These are phyloP conservation scores for Lotmaria passim DNA, from an alignment of 208 protist genomes.

Conservation along the genomic window DNA sequence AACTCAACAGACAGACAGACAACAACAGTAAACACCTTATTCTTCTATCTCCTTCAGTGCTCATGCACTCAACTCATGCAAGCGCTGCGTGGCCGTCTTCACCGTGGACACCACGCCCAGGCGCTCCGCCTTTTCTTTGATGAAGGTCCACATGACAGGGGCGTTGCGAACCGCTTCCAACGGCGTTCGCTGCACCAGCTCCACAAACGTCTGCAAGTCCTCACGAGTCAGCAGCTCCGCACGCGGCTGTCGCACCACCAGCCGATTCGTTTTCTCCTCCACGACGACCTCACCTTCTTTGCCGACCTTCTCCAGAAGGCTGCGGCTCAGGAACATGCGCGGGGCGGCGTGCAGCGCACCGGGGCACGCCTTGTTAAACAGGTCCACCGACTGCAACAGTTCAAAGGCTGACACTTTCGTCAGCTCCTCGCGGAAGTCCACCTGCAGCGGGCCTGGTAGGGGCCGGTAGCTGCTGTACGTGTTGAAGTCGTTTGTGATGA, in stretches of 20 bases:
- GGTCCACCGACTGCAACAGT: constrained; percentile 63
- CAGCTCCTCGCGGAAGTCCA: constrained; percentile 74
- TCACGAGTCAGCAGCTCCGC: constrained; percentile 53
- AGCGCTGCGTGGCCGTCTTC: constrained; percentile 10
- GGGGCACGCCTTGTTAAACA: constrained; percentile 61
- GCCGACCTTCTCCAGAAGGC: constrained; percentile 63
- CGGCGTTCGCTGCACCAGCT: constrained; percentile 51
- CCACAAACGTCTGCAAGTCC: constrained; percentile 49
- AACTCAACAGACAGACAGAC: background rate
- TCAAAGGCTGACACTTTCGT: constrained; percentile 59
- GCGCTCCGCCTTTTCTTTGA: constrained; percentile 59
- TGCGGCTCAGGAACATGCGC: constrained; percentile 51
- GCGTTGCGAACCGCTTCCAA: constrained; percentile 44
- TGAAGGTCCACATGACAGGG: constrained; percentile 55
- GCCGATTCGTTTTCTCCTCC: constrained; percentile 26
- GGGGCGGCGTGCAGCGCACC: constrained; percentile 40
- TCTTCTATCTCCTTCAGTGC: background rate
- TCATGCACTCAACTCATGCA: constrained; percentile 6
- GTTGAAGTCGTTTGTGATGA: constrained; percentile 54
- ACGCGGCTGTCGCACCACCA: constrained; percentile 44
- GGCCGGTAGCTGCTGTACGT: constrained; percentile 63
- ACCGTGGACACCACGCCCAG: constrained; percentile 37
- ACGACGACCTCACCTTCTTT: constrained; percentile 64
- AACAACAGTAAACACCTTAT: background rate
- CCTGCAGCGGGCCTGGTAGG: constrained; percentile 60